Evolutionary conservation across 2,329 filamentous ascomycete genomes (phyloP), one percentile per base, ranked within the genome.

Genomic region (Exserohilum turcica): DNA sequence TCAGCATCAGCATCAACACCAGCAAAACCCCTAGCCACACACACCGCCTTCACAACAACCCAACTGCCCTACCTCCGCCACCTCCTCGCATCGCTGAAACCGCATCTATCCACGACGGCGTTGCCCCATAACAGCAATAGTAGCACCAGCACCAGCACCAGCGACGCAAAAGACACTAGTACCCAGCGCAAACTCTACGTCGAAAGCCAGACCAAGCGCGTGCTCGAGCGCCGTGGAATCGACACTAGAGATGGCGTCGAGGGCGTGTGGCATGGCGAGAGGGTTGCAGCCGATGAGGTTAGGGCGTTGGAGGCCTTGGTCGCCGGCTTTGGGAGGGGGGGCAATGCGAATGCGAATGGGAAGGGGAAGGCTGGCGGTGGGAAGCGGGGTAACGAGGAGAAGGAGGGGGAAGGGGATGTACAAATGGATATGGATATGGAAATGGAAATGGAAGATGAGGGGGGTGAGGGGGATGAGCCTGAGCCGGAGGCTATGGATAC

Each of bases 121-220:
- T 63, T 58, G 59, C 70, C 56, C 3, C n/a, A 29, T 5, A 28
- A 57, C 2, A 57, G 12, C 7, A 47, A 39, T 18, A n/a, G 27
- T 16, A 1, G 28, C 27, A 24, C 12, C 15, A 24, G n/a, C n/a
- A n/a, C n/a, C n/a, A n/a, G n/a, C n/a, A n/a, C n/a, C n/a, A n/a
- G n/a, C n/a, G n/a, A n/a, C n/a, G n/a, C n/a, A n/a, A n/a, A n/a
- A n/a, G 42, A 21, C 12, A 3, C 18, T 10, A 82, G 86, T 33
- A 83, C 86, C 47, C 86, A 94, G 71, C 81, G 93, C 55, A 81
- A 88, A 51, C 84, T 89, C 61, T 97, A 97, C 71, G 86, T 97
- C 43, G 92, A 97, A 75, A 83, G 83, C 48, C 87, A 92, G 66
- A 90, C 90, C 44, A 80, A 85, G 61, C 82, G 89, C 54, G 90